Percentiles rank a stretch among this genome's conserved stretches.
Evolutionary conservation across 2,329 filamentous ascomycete species (phyloP).

Genomic region (Metarhizium anisopliae): DNA sequence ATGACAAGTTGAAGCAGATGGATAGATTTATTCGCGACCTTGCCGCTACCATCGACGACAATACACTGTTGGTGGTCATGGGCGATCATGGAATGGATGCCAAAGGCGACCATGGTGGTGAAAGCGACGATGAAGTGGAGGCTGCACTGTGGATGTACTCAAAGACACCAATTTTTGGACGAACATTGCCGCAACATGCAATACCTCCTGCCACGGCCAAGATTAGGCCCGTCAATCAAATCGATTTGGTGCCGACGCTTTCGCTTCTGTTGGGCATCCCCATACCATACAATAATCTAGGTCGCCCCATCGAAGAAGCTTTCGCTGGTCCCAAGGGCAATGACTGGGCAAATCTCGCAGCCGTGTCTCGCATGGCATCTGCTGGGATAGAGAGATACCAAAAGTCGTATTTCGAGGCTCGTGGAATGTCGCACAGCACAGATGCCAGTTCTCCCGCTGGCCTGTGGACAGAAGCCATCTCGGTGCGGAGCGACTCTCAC

Average conservation of each 20-base stretch:
- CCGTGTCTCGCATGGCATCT: conserved; percentile 66
- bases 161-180: conserved; percentile 75
- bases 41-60: conserved; percentile 64
- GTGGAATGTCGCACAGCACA: conserved; percentile 55
- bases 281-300: conserved; percentile 93
- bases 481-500: conserved; percentile 17
- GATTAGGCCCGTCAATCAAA: conserved; percentile 68
- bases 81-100: conserved; percentile 98
- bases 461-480: conserved; percentile 40
- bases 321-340: conserved; percentile 64
- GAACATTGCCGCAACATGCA: conserved; percentile 51
- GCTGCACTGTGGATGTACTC: conserved; percentile 99
- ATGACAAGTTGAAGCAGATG: conserved; percentile 86
- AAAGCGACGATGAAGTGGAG: conserved; percentile 92
- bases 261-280: conserved; percentile 82
- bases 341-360: conserved; percentile 68
- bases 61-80: conserved; percentile 89
- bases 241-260: conserved; percentile 89
- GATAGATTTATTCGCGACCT: conserved; percentile 67
- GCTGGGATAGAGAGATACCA: conserved; percentile 89
- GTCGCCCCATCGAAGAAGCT: conserved; percentile 86
- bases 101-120: conserved; percentile 96
- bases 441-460: conserved; percentile 28
- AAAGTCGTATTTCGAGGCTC: conserved; percentile 65
- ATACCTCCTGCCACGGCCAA: conserved; percentile 65